Evolutionary conservation across 2,329 filamentous ascomycete genomes (phyloP).

Genomic region (Chrysoporthe cubensis): DNA sequence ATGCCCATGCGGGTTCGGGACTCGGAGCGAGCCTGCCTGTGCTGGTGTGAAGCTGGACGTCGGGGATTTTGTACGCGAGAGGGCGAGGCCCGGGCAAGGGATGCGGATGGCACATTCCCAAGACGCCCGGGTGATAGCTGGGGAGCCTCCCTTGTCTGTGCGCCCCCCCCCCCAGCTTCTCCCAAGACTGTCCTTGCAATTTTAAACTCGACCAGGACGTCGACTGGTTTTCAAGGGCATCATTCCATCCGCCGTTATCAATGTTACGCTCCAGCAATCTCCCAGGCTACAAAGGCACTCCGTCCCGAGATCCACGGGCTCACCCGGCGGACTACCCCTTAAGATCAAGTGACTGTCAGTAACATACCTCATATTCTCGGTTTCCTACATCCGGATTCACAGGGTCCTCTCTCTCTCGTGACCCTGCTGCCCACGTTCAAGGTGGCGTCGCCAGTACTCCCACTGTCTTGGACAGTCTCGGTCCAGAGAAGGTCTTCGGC

Average conservation of each 20-base stretch:
- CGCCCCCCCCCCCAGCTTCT: neutral
- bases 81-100: neutral
- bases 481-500: no score
- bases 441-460: no score
- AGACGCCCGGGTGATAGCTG: neutral
- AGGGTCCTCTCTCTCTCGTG: no score
- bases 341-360: neutral
- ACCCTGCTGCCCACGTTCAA: no score
- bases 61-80: slow-evolving; percentile 5
- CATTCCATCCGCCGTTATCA: neutral
- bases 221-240: neutral
- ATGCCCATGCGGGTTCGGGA: no score
- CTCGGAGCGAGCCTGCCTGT: neutral
- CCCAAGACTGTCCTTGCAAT: no score
- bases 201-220: no score
- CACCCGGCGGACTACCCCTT: neutral
- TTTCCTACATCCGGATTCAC: no score
- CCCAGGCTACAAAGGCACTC: neutral
- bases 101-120: neutral
- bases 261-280: neutral
- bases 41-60: neutral
- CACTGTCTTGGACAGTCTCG: no score
- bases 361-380: neutral
- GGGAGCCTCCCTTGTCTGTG: slow-evolving; percentile 1
- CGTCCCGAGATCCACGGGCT: neutral